Evolutionary conservation across 1,284 basidiomycete species (phyloP).

Genomic region (Trichosporon sp.): DNA sequence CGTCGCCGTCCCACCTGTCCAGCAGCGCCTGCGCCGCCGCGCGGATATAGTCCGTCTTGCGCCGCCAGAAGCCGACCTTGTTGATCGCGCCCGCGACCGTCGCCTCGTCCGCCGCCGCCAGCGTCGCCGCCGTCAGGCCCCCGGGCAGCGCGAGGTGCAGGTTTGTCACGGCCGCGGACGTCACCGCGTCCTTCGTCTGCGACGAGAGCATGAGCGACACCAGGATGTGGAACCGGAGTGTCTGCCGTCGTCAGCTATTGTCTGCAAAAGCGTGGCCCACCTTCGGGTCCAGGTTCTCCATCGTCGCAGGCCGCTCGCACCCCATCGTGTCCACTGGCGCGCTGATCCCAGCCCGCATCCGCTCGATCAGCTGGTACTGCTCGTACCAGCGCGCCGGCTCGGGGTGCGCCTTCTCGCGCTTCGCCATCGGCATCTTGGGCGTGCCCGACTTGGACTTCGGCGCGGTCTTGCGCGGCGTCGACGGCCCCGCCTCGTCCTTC

Average conservation of each 20-base stretch:
- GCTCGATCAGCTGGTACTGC: conserved; percentile 68
- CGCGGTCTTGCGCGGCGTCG: conserved; percentile 2
- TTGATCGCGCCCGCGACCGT: conserved; percentile 68
- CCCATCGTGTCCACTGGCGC: conserved; percentile 88
- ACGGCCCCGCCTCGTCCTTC: conserved; percentile 9
- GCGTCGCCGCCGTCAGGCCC: conserved; percentile 66
- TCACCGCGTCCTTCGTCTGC: conserved; percentile 88
- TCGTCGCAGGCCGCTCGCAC: conserved; percentile 34
- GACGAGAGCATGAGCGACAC: conserved; percentile 93
- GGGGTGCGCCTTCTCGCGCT: conserved; percentile 59
- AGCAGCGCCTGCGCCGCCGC: conserved; percentile 67
- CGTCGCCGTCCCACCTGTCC: conserved; percentile 59
- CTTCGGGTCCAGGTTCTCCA: conserved; percentile 60
- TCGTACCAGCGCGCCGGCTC: conserved; percentile 69
- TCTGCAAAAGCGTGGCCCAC: conserved; percentile 48
- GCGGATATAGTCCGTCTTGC: conserved; percentile 71
- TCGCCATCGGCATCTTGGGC: conserved; percentile 51
- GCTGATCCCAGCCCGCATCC: conserved; percentile 65
- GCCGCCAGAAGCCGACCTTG: conserved; percentile 89
- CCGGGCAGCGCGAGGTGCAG: conserved; percentile 71
- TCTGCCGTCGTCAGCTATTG: conserved; percentile 52
- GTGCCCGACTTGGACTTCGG: conserved; percentile 7
- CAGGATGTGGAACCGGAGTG: conserved; percentile 74
- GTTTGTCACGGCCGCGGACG: conserved; percentile 72
- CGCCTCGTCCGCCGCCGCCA: conserved; percentile 63